phyloP scores from a whole-genome alignment of 2,329 filamentous ascomycete genomes.

The Aspergillus sclerotialis region DNA sequence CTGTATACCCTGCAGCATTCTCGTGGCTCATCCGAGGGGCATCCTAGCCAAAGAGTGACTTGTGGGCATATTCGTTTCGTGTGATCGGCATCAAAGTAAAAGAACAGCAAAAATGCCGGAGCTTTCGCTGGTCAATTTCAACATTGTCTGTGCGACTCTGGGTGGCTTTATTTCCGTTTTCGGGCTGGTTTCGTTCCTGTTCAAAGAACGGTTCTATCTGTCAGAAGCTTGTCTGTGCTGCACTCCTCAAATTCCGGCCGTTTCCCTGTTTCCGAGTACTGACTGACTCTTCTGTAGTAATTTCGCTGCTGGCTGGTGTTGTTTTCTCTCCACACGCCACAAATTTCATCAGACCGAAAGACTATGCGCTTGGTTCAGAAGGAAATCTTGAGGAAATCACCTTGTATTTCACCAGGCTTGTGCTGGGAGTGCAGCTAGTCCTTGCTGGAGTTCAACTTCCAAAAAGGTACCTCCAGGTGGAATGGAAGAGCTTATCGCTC shows the following conservation, averaged over 20 bases:
- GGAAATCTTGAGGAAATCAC: slow-evolving; percentile 63
- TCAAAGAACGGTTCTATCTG: slow-evolving; percentile 78
- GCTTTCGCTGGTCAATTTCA: slow-evolving; percentile 65
- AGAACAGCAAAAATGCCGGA: slow-evolving; percentile 46
- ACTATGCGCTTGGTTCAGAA: slow-evolving; percentile 59
- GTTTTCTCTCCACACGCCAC: slow-evolving; percentile 1
- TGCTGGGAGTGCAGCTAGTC: slow-evolving; percentile 77
- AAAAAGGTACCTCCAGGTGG: slow-evolving; percentile 63
- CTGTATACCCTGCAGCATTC: background rate
- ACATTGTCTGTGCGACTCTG: slow-evolving; percentile 65
- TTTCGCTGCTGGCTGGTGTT: slow-evolving; percentile 51
- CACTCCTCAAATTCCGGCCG: slow-evolving; percentile 40
- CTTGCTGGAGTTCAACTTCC: slow-evolving; percentile 76
- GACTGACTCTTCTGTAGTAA: slow-evolving; percentile 51
- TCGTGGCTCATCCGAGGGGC: background rate
- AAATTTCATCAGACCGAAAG: slow-evolving; percentile 68
- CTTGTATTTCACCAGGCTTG: slow-evolving; percentile 70
- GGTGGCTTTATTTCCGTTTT: slow-evolving; percentile 78
- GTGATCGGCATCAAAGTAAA: background rate
- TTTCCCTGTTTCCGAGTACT: slow-evolving; percentile 42
- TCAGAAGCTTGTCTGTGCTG: slow-evolving; percentile 85
- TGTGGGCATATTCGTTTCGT: background rate
- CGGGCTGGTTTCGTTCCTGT: slow-evolving; percentile 72
- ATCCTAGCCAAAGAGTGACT: background rate
- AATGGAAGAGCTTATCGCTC: slow-evolving; percentile 65